phyloP scores from a whole-genome alignment of 2,329 filamentous ascomycete genomes.

The Chalara sp. region DNA sequence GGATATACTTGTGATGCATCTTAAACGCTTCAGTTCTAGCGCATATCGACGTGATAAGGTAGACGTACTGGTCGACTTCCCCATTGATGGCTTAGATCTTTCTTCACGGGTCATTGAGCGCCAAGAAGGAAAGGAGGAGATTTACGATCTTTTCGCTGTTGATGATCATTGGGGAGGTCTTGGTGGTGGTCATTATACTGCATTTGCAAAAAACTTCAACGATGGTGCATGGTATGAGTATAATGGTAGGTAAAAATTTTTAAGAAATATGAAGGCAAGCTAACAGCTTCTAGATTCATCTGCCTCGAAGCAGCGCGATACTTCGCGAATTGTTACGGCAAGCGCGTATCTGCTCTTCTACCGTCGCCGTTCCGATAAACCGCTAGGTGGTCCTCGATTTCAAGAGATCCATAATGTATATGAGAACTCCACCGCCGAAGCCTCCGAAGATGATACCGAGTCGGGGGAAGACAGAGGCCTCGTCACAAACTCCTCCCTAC shows the following conservation, averaged over 20 bases:
- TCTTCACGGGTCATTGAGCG: slow-evolving; percentile 71
- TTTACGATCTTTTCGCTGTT: slow-evolving; percentile 91
- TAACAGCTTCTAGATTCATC: slow-evolving; percentile 61
- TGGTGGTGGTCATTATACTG: slow-evolving; percentile 93
- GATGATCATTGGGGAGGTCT: slow-evolving; percentile 94
- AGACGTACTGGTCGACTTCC: slow-evolving; percentile 86
- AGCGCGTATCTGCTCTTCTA: slow-evolving; percentile 95
- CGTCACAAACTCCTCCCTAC: slow-evolving; percentile 75
- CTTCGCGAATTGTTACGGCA: slow-evolving; percentile 58
- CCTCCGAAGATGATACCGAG: slow-evolving; percentile 34
- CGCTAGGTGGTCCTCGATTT: slow-evolving; percentile 74
- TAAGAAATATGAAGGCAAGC: slow-evolving; percentile 11
- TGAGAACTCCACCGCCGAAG: slow-evolving; percentile 36
- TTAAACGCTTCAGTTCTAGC: slow-evolving; percentile 90
- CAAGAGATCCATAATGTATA: slow-evolving; percentile 62
- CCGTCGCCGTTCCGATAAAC: slow-evolving; percentile 68
- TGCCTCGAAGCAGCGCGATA: slow-evolving; percentile 55
- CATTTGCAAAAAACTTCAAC: slow-evolving; percentile 86
- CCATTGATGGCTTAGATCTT: slow-evolving; percentile 79
- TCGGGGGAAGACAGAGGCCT: slow-evolving; percentile 83
- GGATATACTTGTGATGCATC: slow-evolving; percentile 88
- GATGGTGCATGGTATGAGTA: slow-evolving; percentile 92
- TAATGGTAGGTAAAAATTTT: slow-evolving; percentile 61
- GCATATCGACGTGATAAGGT: slow-evolving; percentile 83
- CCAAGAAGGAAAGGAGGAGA: slow-evolving; percentile 72